Base-by-base conservation (phyloP, 177 flowering plant species). In the Vitis hybrid region DNA sequence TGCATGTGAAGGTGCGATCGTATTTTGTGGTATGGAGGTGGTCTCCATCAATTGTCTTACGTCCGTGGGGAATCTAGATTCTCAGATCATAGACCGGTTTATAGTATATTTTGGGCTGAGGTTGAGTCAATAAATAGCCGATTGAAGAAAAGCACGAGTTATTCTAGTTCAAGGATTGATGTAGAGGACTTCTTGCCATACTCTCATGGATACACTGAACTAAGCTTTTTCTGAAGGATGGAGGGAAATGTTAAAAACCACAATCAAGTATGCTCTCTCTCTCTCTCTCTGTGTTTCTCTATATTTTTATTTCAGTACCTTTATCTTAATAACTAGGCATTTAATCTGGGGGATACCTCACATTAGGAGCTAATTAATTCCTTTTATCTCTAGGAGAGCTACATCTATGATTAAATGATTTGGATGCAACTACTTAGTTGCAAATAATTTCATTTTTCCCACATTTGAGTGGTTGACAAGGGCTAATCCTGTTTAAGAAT, bases 61-160 rank as follows among this genome's bases (percentile, higher is more conserved):
- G 91, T 85, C 20, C 90, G 97, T 38, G 97, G 93, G 38, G 97
- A 90, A 71, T 92, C 93, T 15, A 83, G 86, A 47, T 92, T 92
- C 72, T 92, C 97, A 9, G 97, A 92, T 79, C 97, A 92, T 63
- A 82, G 97, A 74, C 97, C 97, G 1, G 97, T 92, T 71, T 89
- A 87, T 65, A 87, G 92, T 68, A 52, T 90, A 59, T 90, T 92
- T 72, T 80, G 82, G 81, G 97, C 94, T 28, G 97, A 92, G 78
- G 90, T 92, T 59, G 89, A 88, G 74, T 83, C 88, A 38, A 72
- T 71, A 65, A 81, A 84, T 38, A 67, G 57, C 73, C 73, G 85
- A 62, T 66, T 85, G 31, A 83, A 78, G 79, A 86, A 80, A 79
- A 85, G 82, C 71, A 79, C 64, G 80, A 85, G 94, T 70, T 82